phyloP scores from a whole-genome alignment of 495 filamentous ascomycete genomes.

The Melanomma pulvis-pyrius region DNA sequence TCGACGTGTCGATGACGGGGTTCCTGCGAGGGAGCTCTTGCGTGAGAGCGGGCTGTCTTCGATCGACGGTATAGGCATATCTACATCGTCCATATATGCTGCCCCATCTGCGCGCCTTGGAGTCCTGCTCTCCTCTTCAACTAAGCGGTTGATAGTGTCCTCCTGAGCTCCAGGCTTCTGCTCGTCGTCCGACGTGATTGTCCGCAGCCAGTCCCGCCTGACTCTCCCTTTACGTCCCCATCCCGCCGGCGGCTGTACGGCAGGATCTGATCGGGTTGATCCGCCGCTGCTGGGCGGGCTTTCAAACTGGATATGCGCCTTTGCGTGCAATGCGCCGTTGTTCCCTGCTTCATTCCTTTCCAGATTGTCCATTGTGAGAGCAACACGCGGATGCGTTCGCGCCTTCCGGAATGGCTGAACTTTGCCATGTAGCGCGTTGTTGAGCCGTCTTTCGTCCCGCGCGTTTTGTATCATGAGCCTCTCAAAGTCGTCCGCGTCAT shows the following conservation, averaged over 20 bases:
- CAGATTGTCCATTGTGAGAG: slow-evolving; percentile 39
- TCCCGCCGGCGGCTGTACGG: slow-evolving; percentile 57
- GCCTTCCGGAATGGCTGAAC: slow-evolving; percentile 45
- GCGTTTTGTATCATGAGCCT: slow-evolving; percentile 41
- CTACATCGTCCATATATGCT: slow-evolving; percentile 35
- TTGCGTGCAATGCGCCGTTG: neutral
- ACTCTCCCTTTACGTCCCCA: slow-evolving; percentile 62
- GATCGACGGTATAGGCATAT: slow-evolving; percentile 52
- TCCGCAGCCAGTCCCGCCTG: slow-evolving; percentile 58
- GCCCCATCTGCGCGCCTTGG: neutral
- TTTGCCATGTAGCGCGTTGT: slow-evolving; percentile 37
- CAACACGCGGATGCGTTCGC: slow-evolving; percentile 38
- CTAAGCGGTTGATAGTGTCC: slow-evolving; percentile 20
- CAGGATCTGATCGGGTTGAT: slow-evolving; percentile 51
- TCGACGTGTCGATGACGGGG: slow-evolving; percentile 44
- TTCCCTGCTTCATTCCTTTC: slow-evolving; percentile 36
- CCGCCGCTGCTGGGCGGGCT: slow-evolving; percentile 41
- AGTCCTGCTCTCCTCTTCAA: slow-evolving; percentile 26
- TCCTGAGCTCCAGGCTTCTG: slow-evolving; percentile 39
- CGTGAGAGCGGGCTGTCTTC: slow-evolving; percentile 49
- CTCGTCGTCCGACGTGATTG: slow-evolving; percentile 41
- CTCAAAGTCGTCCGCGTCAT: slow-evolving; percentile 46
- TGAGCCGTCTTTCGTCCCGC: slow-evolving; percentile 41
- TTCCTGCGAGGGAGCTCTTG: slow-evolving; percentile 39
- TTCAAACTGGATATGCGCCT: slow-evolving; percentile 5